A percentile compares a stretch with the other conserved stretches of the same genome.
Conservation (phyloP, 2,329 filamentous ascomycete genomes). For the Teratosphaeria epicoccoides region DNA sequence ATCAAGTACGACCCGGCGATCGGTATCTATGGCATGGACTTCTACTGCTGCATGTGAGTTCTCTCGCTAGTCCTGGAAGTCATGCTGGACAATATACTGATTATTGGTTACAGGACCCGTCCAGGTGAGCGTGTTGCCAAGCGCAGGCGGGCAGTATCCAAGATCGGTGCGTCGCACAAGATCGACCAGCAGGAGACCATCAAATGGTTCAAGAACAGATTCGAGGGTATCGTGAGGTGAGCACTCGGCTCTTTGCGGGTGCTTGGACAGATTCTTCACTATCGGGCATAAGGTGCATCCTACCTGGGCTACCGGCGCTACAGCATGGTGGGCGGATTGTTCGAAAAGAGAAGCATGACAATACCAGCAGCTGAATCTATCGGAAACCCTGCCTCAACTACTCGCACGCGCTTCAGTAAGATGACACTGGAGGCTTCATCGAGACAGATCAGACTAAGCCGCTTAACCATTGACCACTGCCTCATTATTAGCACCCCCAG, state of each 20-base stretch:
- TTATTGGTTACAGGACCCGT: conserved; percentile 54
- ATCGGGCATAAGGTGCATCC: neutral
- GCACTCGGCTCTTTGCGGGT: neutral
- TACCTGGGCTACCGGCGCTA: conserved; percentile 6
- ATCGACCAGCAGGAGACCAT: conserved; percentile 93
- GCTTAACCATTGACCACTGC: conserved; percentile 27
- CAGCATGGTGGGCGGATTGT: neutral
- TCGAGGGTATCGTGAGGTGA: conserved; percentile 99
- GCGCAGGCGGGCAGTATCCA: conserved; percentile 80
- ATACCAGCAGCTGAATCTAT: conserved; percentile 24
- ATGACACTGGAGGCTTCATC: conserved; percentile 28
- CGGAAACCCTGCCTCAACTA: conserved; percentile 19
- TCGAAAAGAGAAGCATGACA: conserved; percentile 17
- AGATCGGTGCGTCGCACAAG: conserved; percentile 77
- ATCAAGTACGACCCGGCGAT: conserved; percentile 99
- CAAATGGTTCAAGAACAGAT: conserved; percentile 95
- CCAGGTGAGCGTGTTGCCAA: conserved; percentile 96
- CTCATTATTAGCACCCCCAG: conserved; percentile 13
- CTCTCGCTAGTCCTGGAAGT: neutral
- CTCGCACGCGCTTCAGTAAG: conserved; percentile 23
- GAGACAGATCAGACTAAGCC: conserved; percentile 19
- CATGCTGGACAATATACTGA: conserved; percentile 19
- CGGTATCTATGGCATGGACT: conserved; percentile 99
- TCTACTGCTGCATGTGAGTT: conserved; percentile 97
- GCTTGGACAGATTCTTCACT: neutral